Evolutionary conservation across 306 rosid genomes (phyloP).

Genomic region (Quercus ilex): DNA sequence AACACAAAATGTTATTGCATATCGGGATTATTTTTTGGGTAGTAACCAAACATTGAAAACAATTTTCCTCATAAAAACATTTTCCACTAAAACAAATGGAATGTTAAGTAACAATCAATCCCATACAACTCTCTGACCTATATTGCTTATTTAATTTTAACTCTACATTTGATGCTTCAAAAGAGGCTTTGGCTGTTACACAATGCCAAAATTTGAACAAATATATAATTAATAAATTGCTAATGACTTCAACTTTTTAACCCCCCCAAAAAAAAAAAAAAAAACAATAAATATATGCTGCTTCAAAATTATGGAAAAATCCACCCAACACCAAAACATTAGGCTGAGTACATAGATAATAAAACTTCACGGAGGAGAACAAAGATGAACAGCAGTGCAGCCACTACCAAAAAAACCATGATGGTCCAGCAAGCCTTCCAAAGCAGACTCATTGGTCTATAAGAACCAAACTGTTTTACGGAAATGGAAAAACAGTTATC

Average conservation of each 20-base stretch:
- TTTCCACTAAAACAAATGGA: too few relatives aligned
- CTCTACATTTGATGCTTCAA: neutral
- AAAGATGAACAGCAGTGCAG: constrained; percentile 7
- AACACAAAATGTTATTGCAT: too few relatives aligned
- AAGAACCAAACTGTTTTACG: neutral
- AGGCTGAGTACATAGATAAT: neutral
- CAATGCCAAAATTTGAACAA: neutral
- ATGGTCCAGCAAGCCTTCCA: constrained; percentile 18
- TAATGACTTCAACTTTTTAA: neutral
- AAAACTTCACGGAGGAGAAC: constrained; percentile 7
- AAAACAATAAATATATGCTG: neutral
- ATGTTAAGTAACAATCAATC: too few relatives aligned
- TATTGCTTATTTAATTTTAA: too few relatives aligned
- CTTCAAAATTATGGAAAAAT: neutral
- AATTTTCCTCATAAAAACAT: too few relatives aligned
- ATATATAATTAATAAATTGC: neutral
- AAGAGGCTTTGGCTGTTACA: neutral
- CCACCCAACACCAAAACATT: neutral
- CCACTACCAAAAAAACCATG: constrained; percentile 13
- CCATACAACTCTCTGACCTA: too few relatives aligned
- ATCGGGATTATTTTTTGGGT: too few relatives aligned
- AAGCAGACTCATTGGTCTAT: neutral
- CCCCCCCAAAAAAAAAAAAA: neutral
- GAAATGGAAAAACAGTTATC: neutral
- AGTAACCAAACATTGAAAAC: too few relatives aligned